A percentile compares a stretch with the other conserved stretches of the same genome.
These are phyloP conservation scores for Auricularia sp. DNA, from an alignment of 768 basidiomycete species.

Conservation along the genomic window DNA sequence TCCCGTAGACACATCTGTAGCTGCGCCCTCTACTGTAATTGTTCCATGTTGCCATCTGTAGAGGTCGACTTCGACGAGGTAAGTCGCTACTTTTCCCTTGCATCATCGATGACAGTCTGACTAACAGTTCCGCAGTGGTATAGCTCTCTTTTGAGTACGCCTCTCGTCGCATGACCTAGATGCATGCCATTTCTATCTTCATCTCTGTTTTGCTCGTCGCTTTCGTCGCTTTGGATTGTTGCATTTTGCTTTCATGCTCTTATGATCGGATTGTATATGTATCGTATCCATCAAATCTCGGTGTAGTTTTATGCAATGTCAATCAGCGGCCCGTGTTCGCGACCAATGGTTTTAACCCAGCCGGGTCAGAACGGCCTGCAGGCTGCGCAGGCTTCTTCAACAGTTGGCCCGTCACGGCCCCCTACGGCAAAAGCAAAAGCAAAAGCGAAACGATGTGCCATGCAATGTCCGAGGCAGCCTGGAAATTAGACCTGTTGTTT, in stretches of 20 bases:
- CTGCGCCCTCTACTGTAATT: background rate
- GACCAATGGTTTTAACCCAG: background rate
- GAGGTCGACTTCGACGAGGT: background rate
- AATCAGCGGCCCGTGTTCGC: background rate
- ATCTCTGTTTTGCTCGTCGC: background rate
- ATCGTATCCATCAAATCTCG: background rate
- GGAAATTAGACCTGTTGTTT: too few species aligned
- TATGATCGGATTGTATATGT: background rate
- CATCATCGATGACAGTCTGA: background rate
- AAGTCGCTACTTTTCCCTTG: background rate
- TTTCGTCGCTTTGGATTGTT: background rate
- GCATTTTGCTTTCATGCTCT: background rate
- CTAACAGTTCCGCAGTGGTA: background rate
- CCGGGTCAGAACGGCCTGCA: background rate
- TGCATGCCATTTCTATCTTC: background rate
- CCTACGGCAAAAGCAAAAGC: too few species aligned
- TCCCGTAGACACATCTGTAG: fast-evolving
- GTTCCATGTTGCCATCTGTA: background rate
- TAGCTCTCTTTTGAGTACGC: background rate
- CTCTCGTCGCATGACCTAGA: background rate
- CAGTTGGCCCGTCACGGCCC: too few species aligned
- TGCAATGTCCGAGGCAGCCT: too few species aligned
- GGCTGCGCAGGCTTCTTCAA: too few species aligned
- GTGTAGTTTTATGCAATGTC: background rate
- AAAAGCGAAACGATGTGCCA: too few species aligned